These are phyloP conservation scores for Aspergillus bertholletiae DNA, from an alignment of 495 filamentous ascomycete species.

Conservation along the genomic window DNA sequence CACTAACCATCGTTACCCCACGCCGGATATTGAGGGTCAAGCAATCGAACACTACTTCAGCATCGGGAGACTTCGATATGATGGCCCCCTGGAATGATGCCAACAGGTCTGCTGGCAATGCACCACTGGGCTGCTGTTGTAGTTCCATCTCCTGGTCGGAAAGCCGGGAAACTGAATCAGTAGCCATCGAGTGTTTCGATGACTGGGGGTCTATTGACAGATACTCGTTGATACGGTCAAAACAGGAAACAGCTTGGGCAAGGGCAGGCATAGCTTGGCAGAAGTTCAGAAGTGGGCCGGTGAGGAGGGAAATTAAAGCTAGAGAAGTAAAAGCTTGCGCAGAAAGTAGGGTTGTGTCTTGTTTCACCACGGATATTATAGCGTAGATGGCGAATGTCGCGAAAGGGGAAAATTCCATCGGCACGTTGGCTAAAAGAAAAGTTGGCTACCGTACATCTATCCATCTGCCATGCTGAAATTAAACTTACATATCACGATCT, in stretches of 20 bases:
- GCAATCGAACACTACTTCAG: neutral
- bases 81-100: neutral
- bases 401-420: constrained; percentile 17
- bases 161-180: neutral
- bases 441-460: neutral
- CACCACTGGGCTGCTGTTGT: neutral
- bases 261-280: constrained; percentile 16
- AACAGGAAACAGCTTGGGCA: constrained; percentile 15
- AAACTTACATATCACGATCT: neutral
- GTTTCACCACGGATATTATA: constrained; percentile 35
- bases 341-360: constrained; percentile 30
- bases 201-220: neutral
- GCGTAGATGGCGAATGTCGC: constrained; percentile 37
- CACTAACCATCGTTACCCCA: constrained; percentile 15
- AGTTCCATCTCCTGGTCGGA: neutral
- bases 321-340: constrained; percentile 29
- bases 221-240: constrained; percentile 25
- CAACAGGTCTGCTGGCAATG: neutral
- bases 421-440: neutral
- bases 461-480: neutral
- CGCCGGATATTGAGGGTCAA: neutral
- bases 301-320: constrained; percentile 24
- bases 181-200: neutral
- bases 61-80: neutral
- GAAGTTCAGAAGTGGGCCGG: constrained; percentile 15